phyloP scores from a whole-genome alignment of 2,329 filamentous ascomycete genomes.

The Akanthomyces uredinophilus region DNA sequence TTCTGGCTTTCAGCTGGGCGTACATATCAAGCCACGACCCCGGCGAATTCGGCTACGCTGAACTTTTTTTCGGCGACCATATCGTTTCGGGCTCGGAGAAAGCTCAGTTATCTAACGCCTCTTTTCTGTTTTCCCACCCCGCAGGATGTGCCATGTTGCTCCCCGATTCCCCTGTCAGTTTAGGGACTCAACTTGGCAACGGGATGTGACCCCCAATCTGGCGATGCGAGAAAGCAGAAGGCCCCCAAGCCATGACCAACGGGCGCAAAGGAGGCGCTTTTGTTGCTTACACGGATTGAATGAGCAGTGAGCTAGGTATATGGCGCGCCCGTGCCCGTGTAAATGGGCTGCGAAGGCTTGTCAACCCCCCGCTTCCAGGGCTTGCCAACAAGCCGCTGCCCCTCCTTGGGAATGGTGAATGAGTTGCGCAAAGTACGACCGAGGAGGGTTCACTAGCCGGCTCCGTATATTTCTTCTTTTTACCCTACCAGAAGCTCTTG shows the following conservation, averaged over 20 bases:
- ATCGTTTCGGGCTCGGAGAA: neutral
- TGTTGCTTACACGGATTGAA: neutral
- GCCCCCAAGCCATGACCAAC: neutral
- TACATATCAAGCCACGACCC: neutral
- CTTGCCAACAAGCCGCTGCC: neutral
- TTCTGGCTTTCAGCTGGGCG: neutral
- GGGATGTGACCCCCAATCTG: slow-evolving; percentile 8
- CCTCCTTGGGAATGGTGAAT: neutral
- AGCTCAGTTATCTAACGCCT: neutral
- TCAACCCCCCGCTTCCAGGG: neutral
- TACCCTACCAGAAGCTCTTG: neutral
- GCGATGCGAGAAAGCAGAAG: neutral
- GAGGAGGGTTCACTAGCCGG: neutral
- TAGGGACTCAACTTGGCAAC: neutral
- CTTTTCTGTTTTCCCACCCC: neutral
- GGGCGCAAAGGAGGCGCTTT: neutral
- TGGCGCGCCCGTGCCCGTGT: neutral
- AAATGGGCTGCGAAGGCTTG: neutral
- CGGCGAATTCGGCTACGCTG: neutral
- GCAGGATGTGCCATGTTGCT: neutral
- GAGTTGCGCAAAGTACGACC: neutral
- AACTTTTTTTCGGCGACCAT: neutral
- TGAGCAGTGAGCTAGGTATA: neutral
- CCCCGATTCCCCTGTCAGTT: neutral
- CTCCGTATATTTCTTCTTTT: neutral